Evolutionary conservation across 2,329 filamentous ascomycete genomes (phyloP), one percentile per base, ranked within the genome.

Genomic region (Fusarium incarnatum): DNA sequence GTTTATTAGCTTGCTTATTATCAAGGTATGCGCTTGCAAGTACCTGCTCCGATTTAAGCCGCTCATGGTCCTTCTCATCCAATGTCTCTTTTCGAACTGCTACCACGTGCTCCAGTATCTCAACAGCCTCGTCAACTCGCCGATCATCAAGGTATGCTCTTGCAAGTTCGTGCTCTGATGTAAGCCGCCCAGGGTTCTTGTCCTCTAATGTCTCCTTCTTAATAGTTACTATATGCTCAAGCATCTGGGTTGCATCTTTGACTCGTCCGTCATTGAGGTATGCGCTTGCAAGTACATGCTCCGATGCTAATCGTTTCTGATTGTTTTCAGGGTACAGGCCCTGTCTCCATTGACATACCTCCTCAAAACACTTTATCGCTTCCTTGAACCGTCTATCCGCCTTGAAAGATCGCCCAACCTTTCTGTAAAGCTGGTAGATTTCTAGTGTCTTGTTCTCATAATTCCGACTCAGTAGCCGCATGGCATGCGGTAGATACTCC

Each of bases 381-480:
- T 54, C 50, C n/a, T 30, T 30, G 5, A 8, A 32, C 10, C 37
- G 37, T 42, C 25, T 23, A 6, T 54, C 12, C 1, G 3, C 1
- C 0, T 3, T 0, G 16, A 44, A 23, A 0, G n/a, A 2, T 0
- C 5, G 1, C 3, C 37, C 37, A 6, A 54, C n/a, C 37, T 42
- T 54, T 0, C n/a, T 4, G 5, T n/a, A 12, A 12, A 54, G 50
- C 2, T 0, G 8, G 23, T 18, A 22, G 8, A 16, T 6, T 11
- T 18, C 37, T 1, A 1, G 1, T 42, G 6, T n/a, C 15, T 30
- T 30, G 1, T 16, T 2, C 6, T 23, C 27, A 6, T 16, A 8
- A 5, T 30, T 13, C 4, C 3, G 25, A 7, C 15, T 15, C 12
- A 45, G 11, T 6, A 54, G 11, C 20, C 52, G 40, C 37, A 54